Evolutionary conservation across 352 stramenopile genomes (phyloP), one percentile per base, ranked within the genome.

Genomic region (Globisporangium megalacanthum): DNA sequence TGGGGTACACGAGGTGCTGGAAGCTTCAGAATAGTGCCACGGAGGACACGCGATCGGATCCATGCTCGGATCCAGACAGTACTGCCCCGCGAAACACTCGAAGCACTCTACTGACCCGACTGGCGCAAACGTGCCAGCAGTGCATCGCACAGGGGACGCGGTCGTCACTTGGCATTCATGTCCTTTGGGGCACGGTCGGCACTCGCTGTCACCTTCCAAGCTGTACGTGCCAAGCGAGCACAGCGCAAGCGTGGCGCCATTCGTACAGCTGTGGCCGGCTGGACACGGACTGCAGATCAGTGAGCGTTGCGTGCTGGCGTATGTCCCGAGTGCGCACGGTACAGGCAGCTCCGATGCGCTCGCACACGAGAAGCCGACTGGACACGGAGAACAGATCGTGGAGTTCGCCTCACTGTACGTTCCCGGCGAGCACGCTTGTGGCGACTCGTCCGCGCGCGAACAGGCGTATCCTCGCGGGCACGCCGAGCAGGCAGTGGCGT

Each of bases 211-310:
- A 8, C 41, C 41, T 47, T 47, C 41, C 17, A 20, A 20, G 41
- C 41, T 47, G 41, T 47, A 47, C 19, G 41, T 22, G 17, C 41
- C 41, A 19, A 22, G 7, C 15, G 15, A 47, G 41, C 41, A 47
- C 41, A 47, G 8, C 3, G 41, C 41, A 11, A 47, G 17, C 9
- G 41, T 47, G 14, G 41, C 17, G 41, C 41, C 41, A 56, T 79
- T 69, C 11, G 70, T 63, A 45, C 84, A 94, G 22, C 62, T 61
- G 59, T 81, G 74, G 3, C 41, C 85, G 46, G 71, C 66, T n/a
- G 68, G 63, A 52, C 83, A 94, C 10, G 58, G 56, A 15, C 39
- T 44, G 29, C 76, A 86, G 7, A 42, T 33, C 9, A 49, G 22
- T 17, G 49, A 47, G 39, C 60, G 52, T 37, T 62, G 55, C 4